Evolutionary conservation across 441 rosid species (phyloP).

Genomic region (Brassica balearica): DNA sequence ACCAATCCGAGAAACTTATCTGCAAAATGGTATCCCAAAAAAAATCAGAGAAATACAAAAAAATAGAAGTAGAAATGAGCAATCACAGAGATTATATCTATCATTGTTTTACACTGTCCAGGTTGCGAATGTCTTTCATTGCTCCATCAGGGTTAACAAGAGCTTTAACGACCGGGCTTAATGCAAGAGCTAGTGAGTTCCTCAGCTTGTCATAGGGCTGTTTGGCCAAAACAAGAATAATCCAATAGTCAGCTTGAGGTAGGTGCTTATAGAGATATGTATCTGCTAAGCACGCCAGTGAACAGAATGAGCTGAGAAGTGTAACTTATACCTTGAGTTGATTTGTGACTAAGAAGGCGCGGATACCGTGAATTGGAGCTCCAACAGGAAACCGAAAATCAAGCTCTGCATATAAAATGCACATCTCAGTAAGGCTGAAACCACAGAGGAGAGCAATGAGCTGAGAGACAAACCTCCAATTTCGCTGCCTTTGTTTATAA

Average conservation of each 20-base stretch:
- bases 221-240: conserved; percentile 29
- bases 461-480: conserved; percentile 71
- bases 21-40: conserved; percentile 40
- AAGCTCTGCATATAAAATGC: conserved; percentile 68
- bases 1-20: conserved; percentile 99
- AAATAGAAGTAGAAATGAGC: conserved; percentile 1
- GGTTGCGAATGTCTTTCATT: conserved; percentile 79
- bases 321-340: conserved; percentile 71
- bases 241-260: background rate
- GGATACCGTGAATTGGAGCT: conserved; percentile 96
- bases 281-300: background rate
- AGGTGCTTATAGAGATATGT: background rate
- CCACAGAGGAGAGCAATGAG: conserved; percentile 9
- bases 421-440: conserved; percentile 23
- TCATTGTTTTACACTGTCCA: conserved; percentile 74
- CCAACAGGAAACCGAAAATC: conserved; percentile 94
- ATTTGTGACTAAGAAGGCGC: conserved; percentile 84
- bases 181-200: conserved; percentile 92
- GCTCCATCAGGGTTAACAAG: conserved; percentile 93
- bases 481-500: conserved; percentile 86
- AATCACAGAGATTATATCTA: conserved; percentile 13
- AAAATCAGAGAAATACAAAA: background rate
- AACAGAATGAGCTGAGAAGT: background rate
- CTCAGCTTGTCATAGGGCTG: conserved; percentile 96
- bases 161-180: conserved; percentile 96